Evolutionary conservation across 2,329 filamentous ascomycete genomes (phyloP).

Genomic region (Claviceps quebecensis): DNA sequence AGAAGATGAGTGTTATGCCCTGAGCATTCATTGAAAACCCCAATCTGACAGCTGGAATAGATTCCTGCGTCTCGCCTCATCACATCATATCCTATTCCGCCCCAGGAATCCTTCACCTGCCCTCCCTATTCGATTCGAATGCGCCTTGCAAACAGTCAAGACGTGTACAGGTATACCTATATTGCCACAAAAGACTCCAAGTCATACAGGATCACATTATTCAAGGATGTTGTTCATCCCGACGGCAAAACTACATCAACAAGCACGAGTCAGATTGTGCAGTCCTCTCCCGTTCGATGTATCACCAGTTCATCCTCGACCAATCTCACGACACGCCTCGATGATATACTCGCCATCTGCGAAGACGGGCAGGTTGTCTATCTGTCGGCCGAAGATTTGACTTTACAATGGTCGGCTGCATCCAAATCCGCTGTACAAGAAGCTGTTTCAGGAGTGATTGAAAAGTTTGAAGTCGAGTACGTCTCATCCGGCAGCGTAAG

Average conservation of each 20-base stretch:
- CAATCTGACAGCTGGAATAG: slow-evolving; percentile 21
- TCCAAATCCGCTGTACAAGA: slow-evolving; percentile 23
- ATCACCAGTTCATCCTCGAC: slow-evolving; percentile 19
- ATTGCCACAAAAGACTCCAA: slow-evolving; percentile 37
- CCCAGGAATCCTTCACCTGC: slow-evolving; percentile 50
- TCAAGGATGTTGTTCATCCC: slow-evolving; percentile 40
- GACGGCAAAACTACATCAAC: slow-evolving; percentile 39
- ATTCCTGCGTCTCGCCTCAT: slow-evolving; percentile 46
- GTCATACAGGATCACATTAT: slow-evolving; percentile 40
- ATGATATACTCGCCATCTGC: slow-evolving; percentile 40
- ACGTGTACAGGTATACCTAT: slow-evolving; percentile 46
- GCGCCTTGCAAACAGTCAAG: slow-evolving; percentile 31
- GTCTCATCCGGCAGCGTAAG: slow-evolving; percentile 30
- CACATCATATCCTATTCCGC: slow-evolving; percentile 53
- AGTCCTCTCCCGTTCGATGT: slow-evolving; percentile 21
- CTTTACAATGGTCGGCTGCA: slow-evolving; percentile 21
- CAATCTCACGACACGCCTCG: slow-evolving; percentile 12
- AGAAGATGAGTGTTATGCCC: slow-evolving; percentile 11
- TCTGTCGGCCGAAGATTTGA: slow-evolving; percentile 39
- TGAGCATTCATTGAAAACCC: no score
- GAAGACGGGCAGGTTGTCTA: slow-evolving; percentile 47
- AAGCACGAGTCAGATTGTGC: slow-evolving; percentile 29
- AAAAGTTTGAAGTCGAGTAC: slow-evolving; percentile 33
- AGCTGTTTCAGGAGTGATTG: slow-evolving; percentile 17
- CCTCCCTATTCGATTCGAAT: slow-evolving; percentile 43